Base-by-base conservation (phyloP, 2,329 filamentous ascomycete genomes). In the Penicillium verrucosum region DNA sequence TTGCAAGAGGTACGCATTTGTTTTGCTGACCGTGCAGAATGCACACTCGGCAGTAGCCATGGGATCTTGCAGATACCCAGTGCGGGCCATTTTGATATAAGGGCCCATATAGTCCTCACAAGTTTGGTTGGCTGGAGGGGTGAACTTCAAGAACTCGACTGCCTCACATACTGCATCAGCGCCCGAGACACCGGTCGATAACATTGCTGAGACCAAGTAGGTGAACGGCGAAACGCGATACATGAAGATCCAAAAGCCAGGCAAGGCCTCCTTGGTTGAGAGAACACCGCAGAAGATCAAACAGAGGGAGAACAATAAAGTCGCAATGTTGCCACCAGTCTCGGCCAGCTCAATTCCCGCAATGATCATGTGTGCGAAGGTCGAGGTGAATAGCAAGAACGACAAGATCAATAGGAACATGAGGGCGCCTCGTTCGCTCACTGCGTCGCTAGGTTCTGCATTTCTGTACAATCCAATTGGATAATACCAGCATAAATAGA, bases 401-500 rank as follows among this genome's bases (percentile, higher is more conserved):
- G 85, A 78, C 57, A 87, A 79, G 63, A 81, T 80, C 63, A 87
- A 83, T 4, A 90, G 75, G 38, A 90, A 80, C 61, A 90, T 84
- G 1, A 90, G 75, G 0, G 78, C 85, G 59, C 89, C 83, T 3
- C 87, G 82, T 43, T 82, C 79, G 1, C 72, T 65, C 30, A 80
- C 37, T 0, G 42, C 74, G 4, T 70, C 65, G 4, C 0, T 16
- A 11, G 43, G 43, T 29, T 73, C 70, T 1, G 77, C 75, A 57
- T 78, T 79, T 27, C 69, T 64, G 61, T 78, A 77, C 36, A 79
- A 65, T 7, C 77, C 77, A 41, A 86, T 80, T 0, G 84, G 82
- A 66, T 89, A 90, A 78, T 90, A 90, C 78, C 86, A 89, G 71
- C 81, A 86, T 68, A 90, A 81, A 79, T 81, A 96, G 78, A 92